Conservation (phyloP, 169 alveolate genomes). For the Plasmodium relictum region DNA sequence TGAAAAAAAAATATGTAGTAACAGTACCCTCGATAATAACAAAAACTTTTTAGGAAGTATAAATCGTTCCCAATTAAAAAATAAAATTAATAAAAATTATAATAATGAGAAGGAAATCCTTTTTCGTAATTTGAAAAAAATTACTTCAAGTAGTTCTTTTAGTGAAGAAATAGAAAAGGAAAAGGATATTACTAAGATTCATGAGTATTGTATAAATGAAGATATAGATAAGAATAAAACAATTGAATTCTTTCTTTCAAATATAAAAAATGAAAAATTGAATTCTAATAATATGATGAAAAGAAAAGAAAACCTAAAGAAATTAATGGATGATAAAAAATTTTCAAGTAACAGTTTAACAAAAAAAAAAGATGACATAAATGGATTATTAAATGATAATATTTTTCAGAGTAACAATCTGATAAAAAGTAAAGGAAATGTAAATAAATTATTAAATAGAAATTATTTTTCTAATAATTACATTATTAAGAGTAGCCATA, state of each 20-base stretch:
- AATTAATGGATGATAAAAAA: neutral
- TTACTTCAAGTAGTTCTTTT: neutral
- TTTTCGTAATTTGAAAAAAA: neutral
- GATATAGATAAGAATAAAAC: slow-evolving; percentile 30
- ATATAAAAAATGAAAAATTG: slow-evolving; percentile 34
- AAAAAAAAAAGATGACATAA: neutral
- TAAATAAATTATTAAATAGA: too few species aligned
- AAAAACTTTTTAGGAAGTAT: neutral
- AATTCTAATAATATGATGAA: slow-evolving; percentile 21
- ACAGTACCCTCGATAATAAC: neutral
- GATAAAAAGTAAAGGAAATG: too few species aligned
- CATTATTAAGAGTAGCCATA: neutral
- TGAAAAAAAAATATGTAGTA: neutral
- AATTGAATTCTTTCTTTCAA: slow-evolving; percentile 27
- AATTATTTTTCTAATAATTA: neutral
- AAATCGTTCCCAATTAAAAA: neutral
- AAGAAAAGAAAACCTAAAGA: neutral
- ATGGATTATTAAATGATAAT: neutral
- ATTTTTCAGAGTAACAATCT: too few species aligned
- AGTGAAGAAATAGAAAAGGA: neutral
- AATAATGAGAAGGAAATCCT: neutral
- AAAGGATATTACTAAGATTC: neutral
- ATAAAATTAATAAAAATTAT: neutral
- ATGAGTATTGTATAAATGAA: neutral
- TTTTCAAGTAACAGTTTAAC: neutral